These are phyloP conservation scores for Apiospora saccharicola DNA, from an alignment of 2,329 filamentous ascomycete species.

Conservation along the genomic window DNA sequence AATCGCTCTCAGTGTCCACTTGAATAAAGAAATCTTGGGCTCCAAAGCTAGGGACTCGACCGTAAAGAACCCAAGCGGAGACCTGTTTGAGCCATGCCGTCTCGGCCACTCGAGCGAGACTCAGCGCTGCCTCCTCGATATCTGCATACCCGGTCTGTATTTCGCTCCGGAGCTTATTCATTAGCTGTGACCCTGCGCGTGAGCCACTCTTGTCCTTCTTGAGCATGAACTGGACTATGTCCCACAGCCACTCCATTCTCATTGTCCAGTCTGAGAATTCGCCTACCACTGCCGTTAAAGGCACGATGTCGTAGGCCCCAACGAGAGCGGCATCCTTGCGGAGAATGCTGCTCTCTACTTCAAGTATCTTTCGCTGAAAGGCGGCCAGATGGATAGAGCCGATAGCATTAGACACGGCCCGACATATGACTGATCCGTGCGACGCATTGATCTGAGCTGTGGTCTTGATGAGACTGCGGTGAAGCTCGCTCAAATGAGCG, in stretches of 20 bases:
- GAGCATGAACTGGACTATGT: slow-evolving; percentile 73
- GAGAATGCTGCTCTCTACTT: slow-evolving; percentile 83
- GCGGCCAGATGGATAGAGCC: slow-evolving; percentile 75
- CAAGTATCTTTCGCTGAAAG: slow-evolving; percentile 84
- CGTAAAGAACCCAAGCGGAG: slow-evolving; percentile 90
- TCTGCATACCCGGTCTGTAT: slow-evolving; percentile 89
- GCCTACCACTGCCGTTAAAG: slow-evolving; percentile 81
- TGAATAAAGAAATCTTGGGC: slow-evolving; percentile 87
- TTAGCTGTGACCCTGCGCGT: slow-evolving; percentile 75
- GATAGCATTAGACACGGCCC: slow-evolving; percentile 84
- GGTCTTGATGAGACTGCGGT: slow-evolving; percentile 74
- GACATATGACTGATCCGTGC: slow-evolving; percentile 84
- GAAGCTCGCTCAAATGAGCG: slow-evolving; percentile 78
- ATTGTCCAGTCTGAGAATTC: slow-evolving; percentile 90
- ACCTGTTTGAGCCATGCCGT: slow-evolving; percentile 91
- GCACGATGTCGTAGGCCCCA: slow-evolving; percentile 92
- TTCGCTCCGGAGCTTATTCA: slow-evolving; percentile 78
- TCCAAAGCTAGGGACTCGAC: slow-evolving; percentile 79
- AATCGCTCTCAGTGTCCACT: slow-evolving; percentile 51
- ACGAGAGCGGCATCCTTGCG: slow-evolving; percentile 79
- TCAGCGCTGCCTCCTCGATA: slow-evolving; percentile 77
- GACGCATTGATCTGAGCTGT: slow-evolving; percentile 71
- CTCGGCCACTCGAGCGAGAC: slow-evolving; percentile 81
- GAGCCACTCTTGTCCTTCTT: slow-evolving; percentile 44
- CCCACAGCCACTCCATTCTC: slow-evolving; percentile 86